Percentiles rank a stretch among this genome's conserved stretches.
Evolutionary conservation across 2,329 filamentous ascomycete genomes (phyloP).

Genomic region (Chrysoporthe puriensis): DNA sequence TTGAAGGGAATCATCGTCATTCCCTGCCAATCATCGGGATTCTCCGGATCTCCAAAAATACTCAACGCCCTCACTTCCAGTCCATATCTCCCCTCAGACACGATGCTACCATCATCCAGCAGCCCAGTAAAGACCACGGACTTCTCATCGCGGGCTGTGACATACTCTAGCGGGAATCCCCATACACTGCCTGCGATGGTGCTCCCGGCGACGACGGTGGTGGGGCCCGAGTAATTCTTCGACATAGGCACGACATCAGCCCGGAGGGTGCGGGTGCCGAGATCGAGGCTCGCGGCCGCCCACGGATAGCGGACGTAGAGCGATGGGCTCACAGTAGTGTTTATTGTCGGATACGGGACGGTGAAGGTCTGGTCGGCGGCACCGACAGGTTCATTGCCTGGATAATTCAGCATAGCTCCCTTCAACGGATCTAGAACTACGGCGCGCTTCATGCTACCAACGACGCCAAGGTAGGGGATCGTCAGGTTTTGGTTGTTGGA

Average conservation of each 20-base stretch:
- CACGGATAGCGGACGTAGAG: constrained; percentile 19
- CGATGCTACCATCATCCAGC: constrained; percentile 32
- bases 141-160: constrained; percentile 9
- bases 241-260: constrained; percentile 32
- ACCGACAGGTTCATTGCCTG: constrained; percentile 4
- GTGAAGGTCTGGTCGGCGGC: constrained; percentile 34
- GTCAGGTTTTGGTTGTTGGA: constrained; percentile 41
- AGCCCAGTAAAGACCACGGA: constrained; percentile 32
- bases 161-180: constrained; percentile 30
- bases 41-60: constrained; percentile 34
- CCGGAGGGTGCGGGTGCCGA: constrained; percentile 32
- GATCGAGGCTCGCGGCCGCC: constrained; percentile 15
- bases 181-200: constrained; percentile 31
- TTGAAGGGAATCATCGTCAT: constrained; percentile 7
- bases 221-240: constrained; percentile 23
- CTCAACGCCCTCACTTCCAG: constrained; percentile 33
- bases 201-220: constrained; percentile 30
- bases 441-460: constrained; percentile 34
- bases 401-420: constrained; percentile 27
- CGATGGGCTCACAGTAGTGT: constrained; percentile 1
- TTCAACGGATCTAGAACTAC: constrained; percentile 26
- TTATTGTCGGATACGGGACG: constrained; percentile 29
- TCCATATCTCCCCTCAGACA: constrained; percentile 34
- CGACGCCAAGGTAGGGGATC: constrained; percentile 46
- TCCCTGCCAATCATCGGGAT: constrained; percentile 34